These are phyloP conservation scores for Metschnikowia cerradonensis DNA, from an alignment of 805 yeast species.

Conservation along the genomic window DNA sequence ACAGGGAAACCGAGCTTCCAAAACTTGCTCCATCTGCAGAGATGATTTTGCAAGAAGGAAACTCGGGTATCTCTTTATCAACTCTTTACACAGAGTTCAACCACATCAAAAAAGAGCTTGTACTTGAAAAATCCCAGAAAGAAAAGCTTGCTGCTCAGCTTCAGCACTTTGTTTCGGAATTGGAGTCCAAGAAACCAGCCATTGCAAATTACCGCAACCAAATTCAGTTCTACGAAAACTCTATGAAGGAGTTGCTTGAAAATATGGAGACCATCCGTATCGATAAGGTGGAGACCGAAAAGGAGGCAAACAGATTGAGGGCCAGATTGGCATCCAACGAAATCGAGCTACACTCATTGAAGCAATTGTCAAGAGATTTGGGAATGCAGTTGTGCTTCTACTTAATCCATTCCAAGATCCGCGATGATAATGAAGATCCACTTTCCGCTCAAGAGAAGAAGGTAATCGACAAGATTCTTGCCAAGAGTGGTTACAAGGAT, in stretches of 20 bases:
- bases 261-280: slow-evolving; percentile 49
- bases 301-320: slow-evolving; percentile 33
- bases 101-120: slow-evolving; percentile 59
- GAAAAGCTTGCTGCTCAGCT: slow-evolving; percentile 67
- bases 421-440: slow-evolving; percentile 55
- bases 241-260: slow-evolving; percentile 47
- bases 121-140: slow-evolving; percentile 68
- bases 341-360: slow-evolving; percentile 45
- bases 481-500: slow-evolving; percentile 29
- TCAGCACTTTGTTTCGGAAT: slow-evolving; percentile 65
- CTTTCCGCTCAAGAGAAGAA: slow-evolving; percentile 60
- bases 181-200: slow-evolving; percentile 75
- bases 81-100: slow-evolving; percentile 63
- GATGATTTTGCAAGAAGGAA: slow-evolving; percentile 40
- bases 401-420: slow-evolving; percentile 59
- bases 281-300: slow-evolving; percentile 45
- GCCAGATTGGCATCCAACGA: slow-evolving; percentile 39
- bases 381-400: slow-evolving; percentile 79
- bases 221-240: slow-evolving; percentile 52
- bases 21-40: slow-evolving; percentile 57
- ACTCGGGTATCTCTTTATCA: slow-evolving; percentile 56
- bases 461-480: slow-evolving; percentile 56
- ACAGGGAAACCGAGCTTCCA: slow-evolving; percentile 37
- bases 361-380: slow-evolving; percentile 62
- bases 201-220: slow-evolving; percentile 62